Percentiles rank a stretch among this genome's conserved stretches.
Evolutionary conservation across 2,329 filamentous ascomycete genomes (phyloP).

Genomic region (Cladosporium sp.): DNA sequence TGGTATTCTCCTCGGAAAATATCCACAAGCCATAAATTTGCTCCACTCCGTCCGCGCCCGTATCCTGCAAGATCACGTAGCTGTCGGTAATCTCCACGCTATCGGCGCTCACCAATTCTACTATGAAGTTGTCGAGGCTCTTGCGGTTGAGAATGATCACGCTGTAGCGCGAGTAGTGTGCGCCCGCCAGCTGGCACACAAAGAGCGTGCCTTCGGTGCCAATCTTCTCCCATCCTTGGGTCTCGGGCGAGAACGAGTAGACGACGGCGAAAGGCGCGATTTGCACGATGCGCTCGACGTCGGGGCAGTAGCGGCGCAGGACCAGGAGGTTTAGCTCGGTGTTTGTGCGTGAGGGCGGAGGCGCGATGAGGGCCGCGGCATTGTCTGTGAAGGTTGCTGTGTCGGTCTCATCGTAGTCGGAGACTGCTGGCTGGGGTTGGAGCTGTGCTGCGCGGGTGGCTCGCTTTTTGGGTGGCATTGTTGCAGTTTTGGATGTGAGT

Average conservation of each 20-base stretch:
- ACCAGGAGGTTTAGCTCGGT: conserved; percentile 86
- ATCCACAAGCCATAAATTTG: conserved; percentile 64
- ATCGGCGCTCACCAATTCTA: conserved; percentile 44
- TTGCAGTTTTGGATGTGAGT: background rate
- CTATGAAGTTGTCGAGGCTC: conserved; percentile 49
- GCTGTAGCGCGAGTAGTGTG: conserved; percentile 41
- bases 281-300: conserved; percentile 70
- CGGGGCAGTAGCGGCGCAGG: conserved; percentile 75
- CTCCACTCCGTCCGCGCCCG: conserved; percentile 36
- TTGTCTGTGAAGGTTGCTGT: conserved; percentile 32
- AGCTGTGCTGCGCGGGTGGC: conserved; percentile 5
- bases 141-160: conserved; percentile 51
- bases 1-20: conserved; percentile 60
- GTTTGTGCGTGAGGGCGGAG: conserved; percentile 64
- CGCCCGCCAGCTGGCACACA: conserved; percentile 64
- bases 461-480: conserved; percentile 17
- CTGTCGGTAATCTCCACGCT: conserved; percentile 54
- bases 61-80: conserved; percentile 59
- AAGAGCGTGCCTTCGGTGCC: conserved; percentile 87
- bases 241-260: conserved; percentile 70
- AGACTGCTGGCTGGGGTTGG: conserved; percentile 33
- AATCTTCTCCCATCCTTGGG: conserved; percentile 77
- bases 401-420: conserved; percentile 53
- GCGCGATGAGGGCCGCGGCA: conserved; percentile 34
- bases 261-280: conserved; percentile 84